A percentile compares a stretch with the other conserved stretches of the same genome.
phyloP scores from a whole-genome alignment of 2,329 filamentous ascomycete genomes.

The Ascocoryne sarcoides region DNA sequence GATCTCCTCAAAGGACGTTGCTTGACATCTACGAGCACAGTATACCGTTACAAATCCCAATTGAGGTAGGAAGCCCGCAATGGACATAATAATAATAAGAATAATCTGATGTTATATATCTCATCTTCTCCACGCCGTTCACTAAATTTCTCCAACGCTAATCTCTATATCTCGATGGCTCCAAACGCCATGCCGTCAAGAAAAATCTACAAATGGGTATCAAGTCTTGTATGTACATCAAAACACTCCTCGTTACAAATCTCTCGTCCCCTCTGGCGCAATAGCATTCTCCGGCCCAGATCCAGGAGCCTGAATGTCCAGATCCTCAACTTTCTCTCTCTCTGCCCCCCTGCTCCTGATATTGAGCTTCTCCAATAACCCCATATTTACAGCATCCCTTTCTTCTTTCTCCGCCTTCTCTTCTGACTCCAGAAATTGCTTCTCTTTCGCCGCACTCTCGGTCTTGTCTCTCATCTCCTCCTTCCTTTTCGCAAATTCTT shows the following conservation, averaged over 20 bases:
- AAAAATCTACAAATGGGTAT: slow-evolving; percentile 10
- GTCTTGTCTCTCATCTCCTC: slow-evolving; percentile 53
- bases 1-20: too few species aligned
- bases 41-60: too few species aligned
- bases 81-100: too few species aligned
- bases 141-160: too few species aligned
- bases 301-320: slow-evolving; percentile 15
- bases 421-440: slow-evolving; percentile 23
- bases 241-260: too few species aligned
- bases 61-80: too few species aligned
- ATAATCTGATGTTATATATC: too few species aligned
- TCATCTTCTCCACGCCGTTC: too few species aligned
- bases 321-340: slow-evolving; percentile 6
- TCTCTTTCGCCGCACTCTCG: slow-evolving; percentile 46
- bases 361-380: slow-evolving; percentile 35
- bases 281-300: slow-evolving; percentile 20
- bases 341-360: slow-evolving; percentile 4
- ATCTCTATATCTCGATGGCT: too few species aligned
- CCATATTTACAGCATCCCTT: slow-evolving; percentile 18
- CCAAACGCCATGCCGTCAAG: too few species aligned
- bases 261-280: slow-evolving; percentile 17
- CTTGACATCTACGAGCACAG: too few species aligned
- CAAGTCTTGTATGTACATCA: slow-evolving; percentile 5
- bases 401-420: slow-evolving; percentile 15
- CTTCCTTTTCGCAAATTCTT: slow-evolving; percentile 46